These are phyloP conservation scores for Trichoderma virens DNA, from an alignment of 495 filamentous ascomycete genomes.

Conservation along the genomic window DNA sequence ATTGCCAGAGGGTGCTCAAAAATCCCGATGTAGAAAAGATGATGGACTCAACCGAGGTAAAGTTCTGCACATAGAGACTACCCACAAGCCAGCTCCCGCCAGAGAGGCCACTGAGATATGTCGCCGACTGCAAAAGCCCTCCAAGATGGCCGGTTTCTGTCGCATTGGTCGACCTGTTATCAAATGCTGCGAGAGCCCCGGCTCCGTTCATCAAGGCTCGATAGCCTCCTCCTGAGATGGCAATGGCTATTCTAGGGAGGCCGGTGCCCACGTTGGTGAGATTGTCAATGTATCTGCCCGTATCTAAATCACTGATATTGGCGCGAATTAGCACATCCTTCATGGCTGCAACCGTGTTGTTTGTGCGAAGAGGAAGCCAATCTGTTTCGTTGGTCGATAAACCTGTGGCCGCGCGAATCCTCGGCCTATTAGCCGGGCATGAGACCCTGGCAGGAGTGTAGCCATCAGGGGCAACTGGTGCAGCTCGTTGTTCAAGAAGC, in stretches of 20 bases:
- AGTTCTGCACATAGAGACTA: constrained; percentile 87
- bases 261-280: constrained; percentile 39
- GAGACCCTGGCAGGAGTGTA: constrained; percentile 47
- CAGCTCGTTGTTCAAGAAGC: neutral
- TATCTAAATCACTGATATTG: constrained; percentile 71
- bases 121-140: constrained; percentile 75
- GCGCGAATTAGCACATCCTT: constrained; percentile 64
- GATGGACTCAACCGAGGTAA: constrained; percentile 53
- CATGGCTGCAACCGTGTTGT: constrained; percentile 56
- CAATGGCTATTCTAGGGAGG: constrained; percentile 54
- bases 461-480: constrained; percentile 19
- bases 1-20: constrained; percentile 57
- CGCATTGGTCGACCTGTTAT: constrained; percentile 58
- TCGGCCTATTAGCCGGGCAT: constrained; percentile 42
- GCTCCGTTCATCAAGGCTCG: constrained; percentile 82
- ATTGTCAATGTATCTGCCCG: constrained; percentile 54
- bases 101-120: constrained; percentile 80
- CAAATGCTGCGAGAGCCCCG: constrained; percentile 77
- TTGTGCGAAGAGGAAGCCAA: constrained; percentile 52
- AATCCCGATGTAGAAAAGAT: neutral
- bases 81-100: constrained; percentile 87
- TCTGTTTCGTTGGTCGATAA: constrained; percentile 60
- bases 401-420: constrained; percentile 41
- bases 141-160: constrained; percentile 66
- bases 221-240: constrained; percentile 67